phyloP scores from a whole-genome alignment of 2,329 filamentous ascomycete genomes.

The Epichloe glyceriae region DNA sequence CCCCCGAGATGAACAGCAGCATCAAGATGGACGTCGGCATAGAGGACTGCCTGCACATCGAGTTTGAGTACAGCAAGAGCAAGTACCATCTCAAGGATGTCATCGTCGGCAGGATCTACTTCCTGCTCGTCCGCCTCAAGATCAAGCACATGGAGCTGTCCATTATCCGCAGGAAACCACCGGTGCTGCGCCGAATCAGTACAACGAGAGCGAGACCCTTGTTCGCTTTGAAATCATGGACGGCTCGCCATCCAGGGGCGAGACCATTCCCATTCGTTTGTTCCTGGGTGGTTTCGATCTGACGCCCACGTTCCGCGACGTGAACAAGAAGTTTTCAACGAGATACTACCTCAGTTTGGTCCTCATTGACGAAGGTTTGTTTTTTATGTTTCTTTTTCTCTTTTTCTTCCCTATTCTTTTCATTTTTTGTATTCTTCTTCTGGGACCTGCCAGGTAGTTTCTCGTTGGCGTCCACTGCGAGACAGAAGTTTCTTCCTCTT shows the following conservation, averaged over 20 bases:
- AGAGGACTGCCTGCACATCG: slow-evolving; percentile 97
- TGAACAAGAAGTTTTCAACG: slow-evolving; percentile 99
- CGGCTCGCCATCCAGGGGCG: slow-evolving; percentile 88
- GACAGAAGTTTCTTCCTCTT: too few species aligned
- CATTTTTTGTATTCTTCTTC: not conserved
- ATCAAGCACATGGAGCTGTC: slow-evolving; percentile 99
- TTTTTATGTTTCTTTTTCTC: not conserved
- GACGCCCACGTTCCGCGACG: slow-evolving; percentile 95
- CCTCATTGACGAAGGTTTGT: slow-evolving; percentile 79
- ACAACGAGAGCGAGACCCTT: slow-evolving; percentile 97
- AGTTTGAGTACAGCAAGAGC: slow-evolving; percentile 98
- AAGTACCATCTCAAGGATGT: slow-evolving; percentile 99
- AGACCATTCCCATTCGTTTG: slow-evolving; percentile 88
- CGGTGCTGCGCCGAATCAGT: slow-evolving; percentile 92
- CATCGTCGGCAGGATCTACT: slow-evolving; percentile 97
- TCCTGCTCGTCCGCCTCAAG: slow-evolving; percentile 90
- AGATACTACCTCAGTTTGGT: slow-evolving; percentile 95
- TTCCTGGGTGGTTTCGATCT: slow-evolving; percentile 97
- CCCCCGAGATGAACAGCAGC: slow-evolving; percentile 95
- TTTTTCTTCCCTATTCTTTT: not conserved
- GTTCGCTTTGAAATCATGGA: slow-evolving; percentile 99
- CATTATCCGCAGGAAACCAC: slow-evolving; percentile 97
- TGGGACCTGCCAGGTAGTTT: too few species aligned
- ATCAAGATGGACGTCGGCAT: slow-evolving; percentile 99
- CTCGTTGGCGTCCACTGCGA: too few species aligned